Conservation (phyloP, 208 protist genomes). For the Willaertia magna region DNA sequence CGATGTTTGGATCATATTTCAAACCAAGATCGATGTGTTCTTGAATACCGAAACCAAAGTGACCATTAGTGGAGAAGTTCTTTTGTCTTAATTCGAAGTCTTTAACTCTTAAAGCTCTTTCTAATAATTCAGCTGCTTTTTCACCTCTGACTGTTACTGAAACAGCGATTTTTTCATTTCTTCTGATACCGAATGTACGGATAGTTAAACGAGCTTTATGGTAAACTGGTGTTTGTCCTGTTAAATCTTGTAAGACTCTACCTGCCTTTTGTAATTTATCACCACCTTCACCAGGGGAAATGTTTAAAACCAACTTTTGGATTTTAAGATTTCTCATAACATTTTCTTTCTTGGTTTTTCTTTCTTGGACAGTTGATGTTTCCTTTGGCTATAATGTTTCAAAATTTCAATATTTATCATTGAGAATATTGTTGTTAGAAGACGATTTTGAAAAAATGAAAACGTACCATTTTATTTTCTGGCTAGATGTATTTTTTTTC, state of each 20-base stretch:
- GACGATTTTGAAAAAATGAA: no score
- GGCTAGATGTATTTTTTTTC: neutral
- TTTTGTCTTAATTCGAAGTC: conserved; percentile 93
- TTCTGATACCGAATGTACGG: conserved; percentile 94
- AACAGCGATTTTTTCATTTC: conserved; percentile 98
- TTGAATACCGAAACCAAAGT: conserved; percentile 99
- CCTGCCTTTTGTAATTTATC: conserved; percentile 94
- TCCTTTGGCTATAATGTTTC: neutral
- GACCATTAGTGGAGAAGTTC: conserved; percentile 91
- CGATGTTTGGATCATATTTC: conserved; percentile 99
- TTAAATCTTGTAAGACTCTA: conserved; percentile 97
- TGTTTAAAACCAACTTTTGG: conserved; percentile 98
- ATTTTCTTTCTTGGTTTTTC: conserved; percentile 62
- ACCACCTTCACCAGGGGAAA: conserved; percentile 96
- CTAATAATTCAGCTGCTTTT: conserved; percentile 97
- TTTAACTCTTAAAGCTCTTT: conserved; percentile 96
- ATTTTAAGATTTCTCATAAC: conserved; percentile 92
- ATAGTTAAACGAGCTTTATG: conserved; percentile 94
- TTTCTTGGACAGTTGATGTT: conserved; percentile 31
- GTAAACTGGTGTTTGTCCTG: conserved; percentile 94
- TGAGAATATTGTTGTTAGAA: neutral
- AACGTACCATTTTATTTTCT: no score
- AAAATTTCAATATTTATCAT: neutral
- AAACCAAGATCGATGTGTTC: conserved; percentile 99
- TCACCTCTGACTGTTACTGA: conserved; percentile 97